These are phyloP conservation scores for Microcyclosporella mali DNA, from an alignment of 2,329 filamentous ascomycete species.

Conservation along the genomic window DNA sequence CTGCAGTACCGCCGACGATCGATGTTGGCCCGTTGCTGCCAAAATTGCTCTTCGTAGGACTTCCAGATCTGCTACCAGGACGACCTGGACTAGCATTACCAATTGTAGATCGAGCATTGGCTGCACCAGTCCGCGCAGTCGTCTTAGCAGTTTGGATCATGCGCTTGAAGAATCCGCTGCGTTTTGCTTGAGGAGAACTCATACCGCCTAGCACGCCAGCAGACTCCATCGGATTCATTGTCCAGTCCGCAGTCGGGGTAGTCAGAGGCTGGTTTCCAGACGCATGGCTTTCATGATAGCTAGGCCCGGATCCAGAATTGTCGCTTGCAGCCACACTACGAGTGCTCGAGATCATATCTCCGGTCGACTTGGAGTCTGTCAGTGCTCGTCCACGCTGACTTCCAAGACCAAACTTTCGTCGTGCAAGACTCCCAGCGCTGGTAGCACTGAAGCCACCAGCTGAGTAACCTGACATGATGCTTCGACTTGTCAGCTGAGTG, in stretches of 20 bases:
- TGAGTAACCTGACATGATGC: constrained; percentile 88
- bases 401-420: constrained; percentile 56
- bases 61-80: constrained; percentile 34
- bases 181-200: constrained; percentile 61
- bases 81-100: constrained; percentile 48
- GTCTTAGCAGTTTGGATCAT: constrained; percentile 93
- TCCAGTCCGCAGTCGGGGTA: constrained; percentile 61
- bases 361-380: constrained; percentile 19
- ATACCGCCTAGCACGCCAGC: constrained; percentile 72
- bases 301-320: constrained; percentile 33
- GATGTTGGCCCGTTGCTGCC: constrained; percentile 45
- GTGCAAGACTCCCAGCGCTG: constrained; percentile 86
- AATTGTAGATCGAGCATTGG: constrained; percentile 80
- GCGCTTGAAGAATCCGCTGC: constrained; percentile 89
- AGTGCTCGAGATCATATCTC: constrained; percentile 25
- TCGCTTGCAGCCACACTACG: constrained; percentile 51
- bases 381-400: constrained; percentile 29
- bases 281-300: constrained; percentile 81
- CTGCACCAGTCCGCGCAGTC: constrained; percentile 63
- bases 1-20: constrained; percentile 47
- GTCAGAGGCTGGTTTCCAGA: constrained; percentile 48
- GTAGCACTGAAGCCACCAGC: constrained; percentile 89
- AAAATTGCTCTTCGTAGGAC: constrained; percentile 42
- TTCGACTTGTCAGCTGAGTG: constrained; percentile 73
- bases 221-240: constrained; percentile 55